phyloP scores from a whole-genome alignment of 2,329 filamentous ascomycete species.

The Penicillium brasilianum region DNA sequence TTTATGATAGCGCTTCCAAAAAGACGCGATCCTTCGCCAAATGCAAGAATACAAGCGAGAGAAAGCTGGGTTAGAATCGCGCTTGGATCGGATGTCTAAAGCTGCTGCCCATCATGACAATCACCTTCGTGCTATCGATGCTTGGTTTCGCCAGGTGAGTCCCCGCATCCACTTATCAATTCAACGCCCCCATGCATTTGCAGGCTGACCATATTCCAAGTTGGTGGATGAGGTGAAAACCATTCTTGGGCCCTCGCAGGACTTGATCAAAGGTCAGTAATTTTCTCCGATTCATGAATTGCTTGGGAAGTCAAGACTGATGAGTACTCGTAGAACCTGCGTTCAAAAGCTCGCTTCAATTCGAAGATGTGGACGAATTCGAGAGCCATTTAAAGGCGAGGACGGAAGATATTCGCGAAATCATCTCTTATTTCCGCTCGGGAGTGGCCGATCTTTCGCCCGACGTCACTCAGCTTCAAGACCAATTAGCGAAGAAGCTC shows the following conservation, averaged over 20 bases:
- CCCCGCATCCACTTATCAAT: not conserved
- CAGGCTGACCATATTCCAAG: slow-evolving; percentile 33
- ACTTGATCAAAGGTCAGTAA: slow-evolving; percentile 37
- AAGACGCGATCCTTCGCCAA: slow-evolving; percentile 94
- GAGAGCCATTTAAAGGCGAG: slow-evolving; percentile 79
- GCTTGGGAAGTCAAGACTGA: slow-evolving; percentile 6
- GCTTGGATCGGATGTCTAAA: slow-evolving; percentile 79
- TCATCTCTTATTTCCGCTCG: slow-evolving; percentile 72
- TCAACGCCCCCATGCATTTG: not conserved
- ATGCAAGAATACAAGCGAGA: slow-evolving; percentile 98
- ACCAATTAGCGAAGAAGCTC: slow-evolving; percentile 74
- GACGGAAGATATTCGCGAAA: slow-evolving; percentile 74
- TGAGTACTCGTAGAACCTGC: slow-evolving; percentile 26
- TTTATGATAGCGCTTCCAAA: slow-evolving; percentile 75
- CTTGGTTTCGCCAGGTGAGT: slow-evolving; percentile 90
- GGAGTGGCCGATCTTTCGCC: slow-evolving; percentile 57
- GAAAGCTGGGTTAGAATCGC: slow-evolving; percentile 77
- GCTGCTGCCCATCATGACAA: slow-evolving; percentile 84
- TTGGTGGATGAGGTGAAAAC: slow-evolving; percentile 55
- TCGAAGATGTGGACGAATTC: slow-evolving; percentile 65
- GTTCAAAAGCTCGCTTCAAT: slow-evolving; percentile 61
- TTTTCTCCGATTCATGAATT: not conserved
- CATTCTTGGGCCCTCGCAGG: slow-evolving; percentile 40
- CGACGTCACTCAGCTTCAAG: slow-evolving; percentile 74
- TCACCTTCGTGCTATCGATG: slow-evolving; percentile 86